Conservation (phyloP, 148 eudicot species). For the Vaccinium macrocarpon region DNA sequence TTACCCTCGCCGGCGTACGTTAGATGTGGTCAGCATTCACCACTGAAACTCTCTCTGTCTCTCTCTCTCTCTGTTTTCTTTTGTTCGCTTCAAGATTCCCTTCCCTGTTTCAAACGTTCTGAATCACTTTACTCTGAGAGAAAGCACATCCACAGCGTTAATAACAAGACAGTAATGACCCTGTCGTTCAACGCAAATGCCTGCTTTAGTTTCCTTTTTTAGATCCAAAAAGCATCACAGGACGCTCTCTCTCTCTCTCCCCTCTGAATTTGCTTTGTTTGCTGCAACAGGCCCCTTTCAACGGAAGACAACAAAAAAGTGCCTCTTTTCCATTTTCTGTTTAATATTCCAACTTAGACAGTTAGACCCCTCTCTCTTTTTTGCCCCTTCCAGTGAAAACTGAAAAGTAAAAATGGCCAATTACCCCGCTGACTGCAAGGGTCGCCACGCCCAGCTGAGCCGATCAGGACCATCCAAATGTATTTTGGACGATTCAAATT, state of each 20-base stretch:
- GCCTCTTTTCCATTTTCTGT: conserved; percentile 7
- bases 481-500: too few relatives aligned
- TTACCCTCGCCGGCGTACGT: conserved; percentile 12
- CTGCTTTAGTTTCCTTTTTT: not conserved
- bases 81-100: not conserved
- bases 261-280: conserved; percentile 16
- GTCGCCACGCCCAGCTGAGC: too few relatives aligned
- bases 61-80: not conserved
- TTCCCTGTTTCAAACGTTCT: not conserved
- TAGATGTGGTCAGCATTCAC: conserved; percentile 17
- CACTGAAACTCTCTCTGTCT: too few relatives aligned
- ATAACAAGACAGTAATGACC: not conserved
- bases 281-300: conserved; percentile 2
- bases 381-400: conserved; percentile 21
- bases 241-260: conserved; percentile 2
- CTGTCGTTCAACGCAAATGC: not conserved
- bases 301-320: not conserved
- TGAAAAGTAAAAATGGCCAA: conserved; percentile 11
- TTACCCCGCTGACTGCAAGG: too few relatives aligned
- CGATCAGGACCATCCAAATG: too few relatives aligned
- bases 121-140: conserved; percentile 1
- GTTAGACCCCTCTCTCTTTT: not conserved
- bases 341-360: not conserved
- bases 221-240: conserved; percentile 2
- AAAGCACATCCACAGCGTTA: not conserved